Conservation (phyloP, 2,329 filamentous ascomycete species). For the Aureobasidium leucospermi region DNA sequence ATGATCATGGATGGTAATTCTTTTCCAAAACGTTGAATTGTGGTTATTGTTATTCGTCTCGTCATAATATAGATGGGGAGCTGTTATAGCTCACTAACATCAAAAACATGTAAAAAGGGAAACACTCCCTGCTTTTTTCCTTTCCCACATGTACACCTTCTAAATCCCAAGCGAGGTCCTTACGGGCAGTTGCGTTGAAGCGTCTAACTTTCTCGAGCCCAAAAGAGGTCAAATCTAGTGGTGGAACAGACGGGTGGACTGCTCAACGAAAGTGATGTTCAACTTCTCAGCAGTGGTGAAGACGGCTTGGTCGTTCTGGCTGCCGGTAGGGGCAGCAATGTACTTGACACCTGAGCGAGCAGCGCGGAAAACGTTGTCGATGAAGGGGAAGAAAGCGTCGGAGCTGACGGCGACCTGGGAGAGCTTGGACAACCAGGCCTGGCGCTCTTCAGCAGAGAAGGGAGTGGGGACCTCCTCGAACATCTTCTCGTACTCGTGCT, state of each 20-base stretch:
- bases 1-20: too few relatives aligned
- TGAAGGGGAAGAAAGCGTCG: slow-evolving; percentile 98
- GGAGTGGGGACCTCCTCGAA: slow-evolving; percentile 82
- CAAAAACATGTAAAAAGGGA: background rate
- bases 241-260: slow-evolving; percentile 89
- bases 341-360: slow-evolving; percentile 87
- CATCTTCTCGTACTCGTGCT: slow-evolving; percentile 75
- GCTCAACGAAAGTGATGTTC: slow-evolving; percentile 90
- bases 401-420: slow-evolving; percentile 78
- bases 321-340: slow-evolving; percentile 86
- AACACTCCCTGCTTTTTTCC: background rate
- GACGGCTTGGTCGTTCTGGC: slow-evolving; percentile 74
- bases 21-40: slow-evolving; percentile 3
- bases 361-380: slow-evolving; percentile 93
- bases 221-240: slow-evolving; percentile 47
- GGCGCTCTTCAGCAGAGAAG: slow-evolving; percentile 78
- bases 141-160: background rate
- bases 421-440: slow-evolving; percentile 78
- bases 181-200: background rate
- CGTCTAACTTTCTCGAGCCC: background rate
- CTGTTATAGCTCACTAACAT: too few relatives aligned
- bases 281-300: slow-evolving; percentile 88
- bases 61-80: background rate
- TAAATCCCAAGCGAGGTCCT: background rate
- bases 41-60: slow-evolving; percentile 4